Conservation (phyloP, 1,284 basidiomycete genomes). For the Ustilago curta region DNA sequence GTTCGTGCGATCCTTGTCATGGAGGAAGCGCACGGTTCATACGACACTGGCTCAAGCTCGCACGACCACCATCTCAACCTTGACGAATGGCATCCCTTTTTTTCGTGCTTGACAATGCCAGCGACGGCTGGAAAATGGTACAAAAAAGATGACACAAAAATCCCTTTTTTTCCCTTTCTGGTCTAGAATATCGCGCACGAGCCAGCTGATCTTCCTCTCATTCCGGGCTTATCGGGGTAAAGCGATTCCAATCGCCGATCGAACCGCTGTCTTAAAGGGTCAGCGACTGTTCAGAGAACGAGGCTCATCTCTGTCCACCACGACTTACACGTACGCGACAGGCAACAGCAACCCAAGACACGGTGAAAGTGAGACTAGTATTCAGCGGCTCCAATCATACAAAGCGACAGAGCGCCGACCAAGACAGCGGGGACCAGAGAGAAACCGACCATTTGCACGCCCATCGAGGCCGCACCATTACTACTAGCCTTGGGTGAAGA, state of each 20-base stretch:
- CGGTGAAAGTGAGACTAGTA: no score
- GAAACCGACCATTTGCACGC: not conserved
- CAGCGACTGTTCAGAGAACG: no score
- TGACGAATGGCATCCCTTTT: not conserved
- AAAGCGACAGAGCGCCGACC: conserved; percentile 14
- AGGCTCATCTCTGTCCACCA: no score
- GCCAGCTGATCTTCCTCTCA: not conserved
- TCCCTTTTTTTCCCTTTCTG: not conserved
- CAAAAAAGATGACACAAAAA: conserved; percentile 10
- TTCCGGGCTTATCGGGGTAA: no score
- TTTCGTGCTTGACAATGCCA: not conserved
- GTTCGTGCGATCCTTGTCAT: no score
- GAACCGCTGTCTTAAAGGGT: no score
- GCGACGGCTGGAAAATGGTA: not conserved
- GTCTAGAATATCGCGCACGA: conserved; percentile 5
- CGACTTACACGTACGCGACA: not conserved
- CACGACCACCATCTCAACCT: conserved; percentile 7
- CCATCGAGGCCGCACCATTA: conserved; percentile 5
- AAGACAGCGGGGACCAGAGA: conserved; percentile 11
- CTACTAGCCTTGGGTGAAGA: conserved; percentile 2
- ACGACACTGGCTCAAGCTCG: not conserved
- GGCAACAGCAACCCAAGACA: not conserved
- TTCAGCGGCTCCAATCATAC: not conserved
- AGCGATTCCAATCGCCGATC: no score
- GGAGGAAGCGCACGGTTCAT: conserved; percentile 9